Percentiles rank a stretch among this genome's conserved stretches.
phyloP scores from a whole-genome alignment of 1,284 basidiomycete species.

The Moesziomyces antarcticus region DNA sequence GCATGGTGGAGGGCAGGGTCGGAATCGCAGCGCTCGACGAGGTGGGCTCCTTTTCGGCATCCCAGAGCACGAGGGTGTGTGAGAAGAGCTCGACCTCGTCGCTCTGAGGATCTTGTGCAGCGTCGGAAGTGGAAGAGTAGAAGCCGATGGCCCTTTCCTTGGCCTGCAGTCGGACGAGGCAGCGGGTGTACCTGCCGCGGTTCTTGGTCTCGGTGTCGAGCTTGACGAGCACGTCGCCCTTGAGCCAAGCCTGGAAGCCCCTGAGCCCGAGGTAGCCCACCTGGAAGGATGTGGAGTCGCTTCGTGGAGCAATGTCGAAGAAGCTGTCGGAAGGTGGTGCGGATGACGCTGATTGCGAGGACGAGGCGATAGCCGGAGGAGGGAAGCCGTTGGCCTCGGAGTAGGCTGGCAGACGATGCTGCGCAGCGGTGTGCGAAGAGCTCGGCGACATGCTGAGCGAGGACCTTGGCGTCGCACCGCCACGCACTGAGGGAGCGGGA shows the following conservation, averaged over 20 bases:
- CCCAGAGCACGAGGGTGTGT: constrained; percentile 52
- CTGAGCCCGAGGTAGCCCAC: constrained; percentile 63
- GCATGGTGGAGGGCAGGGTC: constrained; percentile 50
- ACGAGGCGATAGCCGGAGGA: background rate
- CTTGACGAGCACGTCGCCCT: constrained; percentile 66
- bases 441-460: background rate
- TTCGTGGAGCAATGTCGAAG: constrained; percentile 62
- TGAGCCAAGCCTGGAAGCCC: constrained; percentile 57
- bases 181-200: constrained; percentile 35
- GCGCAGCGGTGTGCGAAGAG: constrained; percentile 2
- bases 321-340: constrained; percentile 32
- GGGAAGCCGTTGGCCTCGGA: constrained; percentile 14
- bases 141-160: constrained; percentile 11
- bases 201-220: constrained; percentile 40
- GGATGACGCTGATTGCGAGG: background rate
- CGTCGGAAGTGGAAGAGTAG: background rate
- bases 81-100: constrained; percentile 51
- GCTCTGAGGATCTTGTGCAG: background rate
- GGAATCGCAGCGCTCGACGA: constrained; percentile 26
- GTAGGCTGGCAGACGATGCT: constrained; percentile 23
- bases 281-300: constrained; percentile 64
- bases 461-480: no score
- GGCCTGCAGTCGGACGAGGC: constrained; percentile 27
- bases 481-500: no score
- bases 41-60: constrained; percentile 18